Base-by-base conservation (phyloP, 768 basidiomycete genomes). In the Nevesoporus exiguus region DNA sequence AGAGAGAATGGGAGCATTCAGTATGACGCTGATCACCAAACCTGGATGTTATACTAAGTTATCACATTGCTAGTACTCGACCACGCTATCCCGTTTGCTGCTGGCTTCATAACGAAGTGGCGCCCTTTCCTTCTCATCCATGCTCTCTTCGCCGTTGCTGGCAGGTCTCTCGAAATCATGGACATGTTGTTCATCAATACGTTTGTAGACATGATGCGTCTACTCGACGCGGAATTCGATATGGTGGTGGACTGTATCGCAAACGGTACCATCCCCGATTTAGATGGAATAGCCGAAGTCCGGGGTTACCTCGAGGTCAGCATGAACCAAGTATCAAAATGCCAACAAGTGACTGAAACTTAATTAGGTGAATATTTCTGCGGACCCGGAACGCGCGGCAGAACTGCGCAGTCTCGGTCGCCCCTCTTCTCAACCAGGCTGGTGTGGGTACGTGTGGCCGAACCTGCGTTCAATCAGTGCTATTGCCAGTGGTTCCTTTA, bases 381-480 rank as follows among this genome's bases (percentile, higher is more conserved):
- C 56, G 5, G 54, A 56, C 10, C 56, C 56, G 0, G 19, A 40
- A 29, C 54, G 54, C 29, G 54, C 47, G 8, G 47, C 19, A 25
- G 54, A 60, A 45, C 21, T 61, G n/a, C 55, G 59, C 24, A 7
- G 7, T 27, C 45, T 61, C n/a, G 59, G 60, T 21, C 47, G 53
- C 9, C 58, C 53, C 10, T 56, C 54, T 19, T 52, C 54, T 22
- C 45, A 19, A 21, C 30, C 59, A 1, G 51, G 47, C n/a, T 61
- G 60, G 60, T 61, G 60, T 37, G 33, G 52, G 24, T 29, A 42
- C 15, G 49, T 14, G 29, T 61, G 59, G 55, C 59, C 59, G n/a
- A 49, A 47, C 39, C 21, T 61, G 49, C 46, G 29, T 24, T 61
- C 47, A 0, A 31, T 61, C 30, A 37, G 24, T 14, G 8, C 37